Evolutionary conservation across 495 filamentous ascomycete genomes (phyloP), one percentile per base, ranked within the genome.

Genomic region (Penicillium samsonianum): DNA sequence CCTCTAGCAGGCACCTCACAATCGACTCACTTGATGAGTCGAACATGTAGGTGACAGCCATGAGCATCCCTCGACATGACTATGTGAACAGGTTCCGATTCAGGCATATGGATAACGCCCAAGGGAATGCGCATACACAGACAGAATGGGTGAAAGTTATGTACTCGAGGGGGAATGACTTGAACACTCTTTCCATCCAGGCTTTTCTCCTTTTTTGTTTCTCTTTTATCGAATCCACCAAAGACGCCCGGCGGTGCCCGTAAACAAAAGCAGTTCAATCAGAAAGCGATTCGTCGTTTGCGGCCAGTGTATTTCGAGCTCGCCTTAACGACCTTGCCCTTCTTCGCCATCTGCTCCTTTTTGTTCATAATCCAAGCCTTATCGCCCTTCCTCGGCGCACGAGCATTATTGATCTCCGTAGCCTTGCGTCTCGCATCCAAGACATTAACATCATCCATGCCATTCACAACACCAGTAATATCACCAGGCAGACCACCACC

Each of bases 341-440:
- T 96, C 65, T 82, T 81, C 71, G 91, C 87, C 89, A 94, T 92
- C 75, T 95, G 90, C 60, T 95, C 91, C 76, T 98, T 98, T 76
- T 97, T 98, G 65, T 84, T 83, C 77, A 94, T 63, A 61, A 98
- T 96, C 92, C 92, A 97, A 33, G 79, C 81, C 73, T 89, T 96
- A 63, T 87, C 87, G 4, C 92, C 91, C 74, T 96, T 96, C 46
- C 67, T 73, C 17, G 80, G 73, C 0, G 80, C 82, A 25, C 80
- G 76, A 54, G 75, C 81, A 63, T 78, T 74, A 11, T 68, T 64
- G 57, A 72, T 59, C 55, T 76, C 74, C 51, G 63, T 55, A 65
- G 68, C 77, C 68, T 71, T 84, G 79, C 73, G 84, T 64, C 90
- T 76, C 41, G 82, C 73, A 74, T 96, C 93, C 60, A 88, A 65